These are phyloP conservation scores for Porogramme epimiltina DNA, from an alignment of 1,284 basidiomycete genomes.

Conservation along the genomic window DNA sequence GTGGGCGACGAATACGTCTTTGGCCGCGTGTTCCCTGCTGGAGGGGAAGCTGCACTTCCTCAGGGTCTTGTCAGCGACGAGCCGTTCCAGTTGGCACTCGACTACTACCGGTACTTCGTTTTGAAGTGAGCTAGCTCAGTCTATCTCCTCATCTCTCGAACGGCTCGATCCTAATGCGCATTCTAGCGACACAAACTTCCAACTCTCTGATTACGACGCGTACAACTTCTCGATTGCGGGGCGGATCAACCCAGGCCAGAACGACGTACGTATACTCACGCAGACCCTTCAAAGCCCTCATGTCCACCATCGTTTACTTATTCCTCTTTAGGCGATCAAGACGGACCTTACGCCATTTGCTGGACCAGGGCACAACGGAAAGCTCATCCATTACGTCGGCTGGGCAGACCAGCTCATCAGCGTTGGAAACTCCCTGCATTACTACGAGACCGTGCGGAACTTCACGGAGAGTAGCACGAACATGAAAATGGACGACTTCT, in stretches of 20 bases:
- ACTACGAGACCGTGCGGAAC: constrained; percentile 36
- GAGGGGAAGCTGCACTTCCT: constrained; percentile 31
- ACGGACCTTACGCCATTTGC: constrained; percentile 33
- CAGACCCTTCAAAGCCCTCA: not conserved
- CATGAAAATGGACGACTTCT: constrained; percentile 35
- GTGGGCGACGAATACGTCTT: constrained; percentile 23
- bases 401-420: constrained; percentile 37
- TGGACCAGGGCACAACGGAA: constrained; percentile 26
- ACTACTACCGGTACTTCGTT: constrained; percentile 24
- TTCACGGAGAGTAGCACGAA: constrained; percentile 27
- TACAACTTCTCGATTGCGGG: constrained; percentile 18
- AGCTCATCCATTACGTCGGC: constrained; percentile 36
- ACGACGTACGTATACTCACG: constrained; percentile 16
- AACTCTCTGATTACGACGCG: constrained; percentile 20
- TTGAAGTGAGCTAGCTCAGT: constrained; percentile 17
- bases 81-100: constrained; percentile 15
- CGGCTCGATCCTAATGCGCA: not conserved
- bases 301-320: not conserved
- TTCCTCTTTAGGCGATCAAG: constrained; percentile 20
- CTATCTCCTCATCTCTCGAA: not conserved
- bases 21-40: constrained; percentile 24
- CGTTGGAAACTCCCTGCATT: constrained; percentile 35
- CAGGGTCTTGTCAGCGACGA: constrained; percentile 24
- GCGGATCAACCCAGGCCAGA: constrained; percentile 22
- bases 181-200: constrained; percentile 24